These are phyloP conservation scores for Monosporozyma aerobia DNA, from an alignment of 805 yeast genomes.

Conservation along the genomic window DNA sequence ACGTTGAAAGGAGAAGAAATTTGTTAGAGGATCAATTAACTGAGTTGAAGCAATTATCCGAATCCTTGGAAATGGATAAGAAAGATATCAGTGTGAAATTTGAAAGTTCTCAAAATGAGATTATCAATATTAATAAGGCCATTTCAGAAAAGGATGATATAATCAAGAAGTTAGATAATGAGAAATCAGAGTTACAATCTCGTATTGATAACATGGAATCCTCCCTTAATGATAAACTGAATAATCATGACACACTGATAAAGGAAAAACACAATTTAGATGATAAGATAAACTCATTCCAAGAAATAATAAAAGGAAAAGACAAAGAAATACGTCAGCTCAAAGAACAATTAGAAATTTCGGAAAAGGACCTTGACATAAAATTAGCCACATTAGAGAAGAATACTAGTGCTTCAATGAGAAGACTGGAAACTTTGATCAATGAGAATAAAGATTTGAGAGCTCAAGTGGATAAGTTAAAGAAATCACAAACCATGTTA, in stretches of 20 bases:
- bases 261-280: slow-evolving; percentile 6
- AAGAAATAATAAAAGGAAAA: slow-evolving; percentile 16
- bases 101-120: slow-evolving; percentile 11
- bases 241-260: neutral
- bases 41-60: slow-evolving; percentile 12
- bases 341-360: slow-evolving; percentile 23
- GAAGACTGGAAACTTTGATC: slow-evolving; percentile 31
- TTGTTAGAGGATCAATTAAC: slow-evolving; percentile 21
- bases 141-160: slow-evolving; percentile 26
- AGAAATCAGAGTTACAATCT: slow-evolving; percentile 35
- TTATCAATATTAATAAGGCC: slow-evolving; percentile 14
- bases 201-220: slow-evolving; percentile 44
- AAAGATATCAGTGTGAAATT: slow-evolving; percentile 15
- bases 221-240: slow-evolving; percentile 1
- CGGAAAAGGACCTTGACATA: slow-evolving; percentile 30
- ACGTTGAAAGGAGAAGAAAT: slow-evolving; percentile 35
- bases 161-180: neutral
- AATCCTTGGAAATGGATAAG: slow-evolving; percentile 23
- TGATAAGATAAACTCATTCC: slow-evolving; percentile 9
- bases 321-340: slow-evolving; percentile 29
- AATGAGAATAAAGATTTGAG: slow-evolving; percentile 39
- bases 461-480: slow-evolving; percentile 31
- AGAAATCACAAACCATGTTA: slow-evolving; percentile 31
- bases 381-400: slow-evolving; percentile 30
- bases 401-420: slow-evolving; percentile 30